phyloP scores from a whole-genome alignment of 768 basidiomycete genomes.

The Collybia sordida region DNA sequence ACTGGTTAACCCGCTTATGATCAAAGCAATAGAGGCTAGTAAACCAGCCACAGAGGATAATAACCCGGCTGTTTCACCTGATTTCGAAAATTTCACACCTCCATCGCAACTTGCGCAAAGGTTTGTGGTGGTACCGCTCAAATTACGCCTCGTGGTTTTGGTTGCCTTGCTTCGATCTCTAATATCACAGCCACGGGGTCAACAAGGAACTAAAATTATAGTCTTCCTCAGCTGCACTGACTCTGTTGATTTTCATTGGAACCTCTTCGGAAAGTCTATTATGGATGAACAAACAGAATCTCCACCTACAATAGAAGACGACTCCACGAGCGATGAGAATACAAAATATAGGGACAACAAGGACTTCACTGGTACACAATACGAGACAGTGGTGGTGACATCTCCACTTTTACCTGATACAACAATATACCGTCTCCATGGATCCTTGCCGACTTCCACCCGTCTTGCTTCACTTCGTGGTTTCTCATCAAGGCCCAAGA shows the following conservation, averaged over 20 bases:
- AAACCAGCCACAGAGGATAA: constrained; percentile 20
- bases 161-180: constrained; percentile 82
- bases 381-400: constrained; percentile 52
- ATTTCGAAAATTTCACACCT: constrained; percentile 75
- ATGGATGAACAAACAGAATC: constrained; percentile 51
- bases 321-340: constrained; percentile 23
- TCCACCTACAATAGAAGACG: constrained; percentile 18
- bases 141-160: constrained; percentile 90
- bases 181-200: constrained; percentile 58
- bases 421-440: constrained; percentile 87
- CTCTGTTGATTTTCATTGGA: constrained; percentile 97
- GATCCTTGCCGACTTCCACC: constrained; percentile 79
- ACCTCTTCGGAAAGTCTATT: constrained; percentile 65
- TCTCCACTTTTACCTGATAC: constrained; percentile 83
- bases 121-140: constrained; percentile 86
- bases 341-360: constrained; percentile 22
- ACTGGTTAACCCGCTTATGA: constrained; percentile 75
- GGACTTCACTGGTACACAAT: constrained; percentile 17
- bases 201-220: constrained; percentile 71
- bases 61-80: constrained; percentile 16
- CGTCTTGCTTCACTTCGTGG: constrained; percentile 82
- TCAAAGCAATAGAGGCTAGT: constrained; percentile 69
- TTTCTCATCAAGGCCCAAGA: constrained; percentile 52
- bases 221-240: constrained; percentile 98
- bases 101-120: constrained; percentile 93